Evolutionary conservation across 345 rosid species (phyloP).

Genomic region (Dimocarpus longan): DNA sequence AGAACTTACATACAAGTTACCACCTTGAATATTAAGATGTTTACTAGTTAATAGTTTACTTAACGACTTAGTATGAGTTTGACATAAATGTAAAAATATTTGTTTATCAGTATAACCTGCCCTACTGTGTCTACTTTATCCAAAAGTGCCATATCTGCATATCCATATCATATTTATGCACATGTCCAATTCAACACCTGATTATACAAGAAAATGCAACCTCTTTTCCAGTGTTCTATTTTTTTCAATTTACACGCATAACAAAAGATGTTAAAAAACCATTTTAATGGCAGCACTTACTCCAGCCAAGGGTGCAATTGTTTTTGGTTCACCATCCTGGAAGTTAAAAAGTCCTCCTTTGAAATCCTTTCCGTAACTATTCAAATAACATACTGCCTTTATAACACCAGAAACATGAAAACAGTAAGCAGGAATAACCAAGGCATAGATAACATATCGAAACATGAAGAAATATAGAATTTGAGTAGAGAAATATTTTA

Average conservation of each 20-base stretch:
- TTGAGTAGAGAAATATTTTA: neutral
- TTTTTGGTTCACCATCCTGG: slow-evolving; percentile 72
- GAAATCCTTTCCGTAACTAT: slow-evolving; percentile 63
- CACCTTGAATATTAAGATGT: neutral
- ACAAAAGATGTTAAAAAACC: neutral
- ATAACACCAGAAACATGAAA: slow-evolving; percentile 23
- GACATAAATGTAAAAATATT: neutral
- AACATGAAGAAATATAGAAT: neutral
- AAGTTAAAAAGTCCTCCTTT: slow-evolving; percentile 86
- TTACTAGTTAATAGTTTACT: neutral
- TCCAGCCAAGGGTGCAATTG: slow-evolving; percentile 66
- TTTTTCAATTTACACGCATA: neutral
- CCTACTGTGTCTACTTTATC: neutral
- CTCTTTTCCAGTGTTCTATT: neutral
- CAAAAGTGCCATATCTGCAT: neutral
- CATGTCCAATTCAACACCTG: neutral
- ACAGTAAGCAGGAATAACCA: slow-evolving; percentile 18
- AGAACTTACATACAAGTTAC: neutral
- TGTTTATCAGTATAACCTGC: neutral
- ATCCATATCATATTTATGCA: neutral
- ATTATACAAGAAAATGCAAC: neutral
- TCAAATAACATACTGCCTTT: slow-evolving; percentile 98
- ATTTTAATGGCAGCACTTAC: slow-evolving; percentile 46
- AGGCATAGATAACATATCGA: neutral
- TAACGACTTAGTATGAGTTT: neutral